Evolutionary conservation across 345 rosid species (phyloP).

Genomic region (Eucalyptus shirleyi): DNA sequence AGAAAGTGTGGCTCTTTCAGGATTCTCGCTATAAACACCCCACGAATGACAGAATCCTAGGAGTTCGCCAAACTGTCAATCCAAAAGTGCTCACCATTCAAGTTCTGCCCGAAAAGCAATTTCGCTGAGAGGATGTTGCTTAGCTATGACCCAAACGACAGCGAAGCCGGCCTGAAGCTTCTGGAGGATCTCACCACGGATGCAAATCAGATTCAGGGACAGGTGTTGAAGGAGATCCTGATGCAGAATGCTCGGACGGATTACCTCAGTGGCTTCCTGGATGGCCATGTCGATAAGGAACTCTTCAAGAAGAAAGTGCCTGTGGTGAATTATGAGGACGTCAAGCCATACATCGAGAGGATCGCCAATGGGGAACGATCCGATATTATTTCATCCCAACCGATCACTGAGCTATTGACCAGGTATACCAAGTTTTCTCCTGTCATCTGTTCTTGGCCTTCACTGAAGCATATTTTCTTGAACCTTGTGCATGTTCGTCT

Average conservation of each 20-base stretch:
- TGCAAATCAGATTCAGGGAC: conserved; percentile 41
- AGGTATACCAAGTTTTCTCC: conserved; percentile 21
- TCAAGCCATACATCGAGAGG: conserved; percentile 58
- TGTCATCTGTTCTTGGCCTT: not conserved
- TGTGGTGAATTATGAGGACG: conserved; percentile 73
- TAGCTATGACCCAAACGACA: conserved; percentile 59
- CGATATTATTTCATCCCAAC: conserved; percentile 53
- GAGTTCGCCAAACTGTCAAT: not conserved
- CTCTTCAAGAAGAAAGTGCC: conserved; percentile 62
- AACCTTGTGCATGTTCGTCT: not conserved
- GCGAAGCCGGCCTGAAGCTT: conserved; percentile 56
- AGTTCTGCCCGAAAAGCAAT: not conserved
- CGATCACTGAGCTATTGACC: conserved; percentile 82
- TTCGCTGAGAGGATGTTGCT: conserved; percentile 30
- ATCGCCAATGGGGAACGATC: conserved; percentile 70
- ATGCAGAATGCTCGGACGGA: conserved; percentile 42
- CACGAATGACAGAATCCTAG: not conserved
- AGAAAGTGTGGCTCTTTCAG: not conserved
- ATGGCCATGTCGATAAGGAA: conserved; percentile 26
- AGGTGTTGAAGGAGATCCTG: conserved; percentile 48
- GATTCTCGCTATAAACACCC: not conserved
- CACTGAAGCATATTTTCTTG: not conserved
- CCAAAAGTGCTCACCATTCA: not conserved
- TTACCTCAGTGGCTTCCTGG: conserved; percentile 46
- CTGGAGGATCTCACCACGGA: conserved; percentile 66